A percentile compares a stretch with the other conserved stretches of the same genome.
phyloP scores from a whole-genome alignment of 176 grass and related monocot genomes.

The Phoenix dactylifera region DNA sequence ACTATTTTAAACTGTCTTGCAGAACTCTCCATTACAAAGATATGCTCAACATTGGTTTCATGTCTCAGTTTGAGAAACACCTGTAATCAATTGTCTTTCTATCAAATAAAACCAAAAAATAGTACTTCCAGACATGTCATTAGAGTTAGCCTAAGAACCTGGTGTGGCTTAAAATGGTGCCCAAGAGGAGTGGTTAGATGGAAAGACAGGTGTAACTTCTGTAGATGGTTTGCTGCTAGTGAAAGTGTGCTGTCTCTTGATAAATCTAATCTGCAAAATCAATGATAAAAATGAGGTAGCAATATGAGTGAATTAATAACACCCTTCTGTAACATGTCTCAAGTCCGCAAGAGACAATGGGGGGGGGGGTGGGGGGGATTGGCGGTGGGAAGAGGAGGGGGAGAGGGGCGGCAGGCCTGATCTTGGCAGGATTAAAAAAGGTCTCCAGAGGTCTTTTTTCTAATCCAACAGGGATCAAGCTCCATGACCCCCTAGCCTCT shows the following conservation, averaged over 20 bases:
- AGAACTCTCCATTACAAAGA: slow-evolving; percentile 72
- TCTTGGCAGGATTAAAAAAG: no score
- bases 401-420: no score
- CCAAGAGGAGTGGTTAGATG: slow-evolving; percentile 66
- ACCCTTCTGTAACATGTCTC: no score
- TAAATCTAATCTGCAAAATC: slow-evolving; percentile 73
- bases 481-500: no score
- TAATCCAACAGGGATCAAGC: no score
- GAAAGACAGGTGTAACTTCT: slow-evolving; percentile 74
- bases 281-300: not conserved
- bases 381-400: no score
- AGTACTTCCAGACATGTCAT: no score
- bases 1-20: slow-evolving; percentile 66
- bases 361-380: no score
- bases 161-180: slow-evolving; percentile 80
- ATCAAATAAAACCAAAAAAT: slow-evolving; percentile 10
- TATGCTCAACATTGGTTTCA: slow-evolving; percentile 88
- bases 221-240: slow-evolving; percentile 82
- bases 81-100: slow-evolving; percentile 35
- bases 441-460: no score
- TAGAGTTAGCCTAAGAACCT: slow-evolving; percentile 30
- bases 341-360: no score
- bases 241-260: slow-evolving; percentile 41
- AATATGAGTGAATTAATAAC: no score
- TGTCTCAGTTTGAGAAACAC: slow-evolving; percentile 83